phyloP scores from a whole-genome alignment of 768 basidiomycete species.

The Suillus occidentalis region DNA sequence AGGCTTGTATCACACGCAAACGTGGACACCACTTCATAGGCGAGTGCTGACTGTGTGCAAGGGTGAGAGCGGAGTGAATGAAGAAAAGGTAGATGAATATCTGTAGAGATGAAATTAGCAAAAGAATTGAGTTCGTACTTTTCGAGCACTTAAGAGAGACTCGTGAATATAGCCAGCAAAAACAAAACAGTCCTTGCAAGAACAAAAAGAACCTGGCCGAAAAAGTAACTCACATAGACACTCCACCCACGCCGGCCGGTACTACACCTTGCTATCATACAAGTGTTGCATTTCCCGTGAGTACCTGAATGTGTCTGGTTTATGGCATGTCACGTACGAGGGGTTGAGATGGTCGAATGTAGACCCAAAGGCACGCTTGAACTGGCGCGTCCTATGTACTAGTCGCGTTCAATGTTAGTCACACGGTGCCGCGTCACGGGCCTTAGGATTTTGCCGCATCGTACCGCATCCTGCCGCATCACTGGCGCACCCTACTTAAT shows the following conservation, averaged over 20 bases:
- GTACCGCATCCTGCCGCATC: too few relatives aligned
- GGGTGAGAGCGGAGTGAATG: conserved; percentile 45
- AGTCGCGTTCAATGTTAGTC: too few relatives aligned
- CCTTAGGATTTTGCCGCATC: too few relatives aligned
- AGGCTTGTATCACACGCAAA: conserved; percentile 38
- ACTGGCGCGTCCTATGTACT: too few relatives aligned
- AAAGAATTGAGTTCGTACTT: not conserved
- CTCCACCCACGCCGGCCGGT: conserved; percentile 66
- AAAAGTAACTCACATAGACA: conserved; percentile 53
- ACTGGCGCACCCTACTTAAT: too few relatives aligned
- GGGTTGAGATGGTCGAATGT: too few relatives aligned
- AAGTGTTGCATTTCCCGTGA: conserved; percentile 15
- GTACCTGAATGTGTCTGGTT: too few relatives aligned
- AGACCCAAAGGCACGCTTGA: too few relatives aligned
- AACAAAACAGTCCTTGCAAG: not conserved
- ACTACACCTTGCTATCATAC: conserved; percentile 51
- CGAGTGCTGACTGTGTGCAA: conserved; percentile 54
- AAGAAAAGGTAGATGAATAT: not conserved
- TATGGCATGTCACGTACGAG: too few relatives aligned
- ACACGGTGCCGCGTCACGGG: too few relatives aligned
- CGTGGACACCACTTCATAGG: conserved; percentile 44
- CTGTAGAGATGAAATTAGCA: not conserved
- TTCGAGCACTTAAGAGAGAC: not conserved
- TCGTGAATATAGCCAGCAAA: not conserved
- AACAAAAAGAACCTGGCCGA: not conserved